A percentile compares a stretch with the other conserved stretches of the same genome.
These are phyloP conservation scores for Pelargonium myrrhifolium DNA, from an alignment of 441 rosid species.

Conservation along the genomic window DNA sequence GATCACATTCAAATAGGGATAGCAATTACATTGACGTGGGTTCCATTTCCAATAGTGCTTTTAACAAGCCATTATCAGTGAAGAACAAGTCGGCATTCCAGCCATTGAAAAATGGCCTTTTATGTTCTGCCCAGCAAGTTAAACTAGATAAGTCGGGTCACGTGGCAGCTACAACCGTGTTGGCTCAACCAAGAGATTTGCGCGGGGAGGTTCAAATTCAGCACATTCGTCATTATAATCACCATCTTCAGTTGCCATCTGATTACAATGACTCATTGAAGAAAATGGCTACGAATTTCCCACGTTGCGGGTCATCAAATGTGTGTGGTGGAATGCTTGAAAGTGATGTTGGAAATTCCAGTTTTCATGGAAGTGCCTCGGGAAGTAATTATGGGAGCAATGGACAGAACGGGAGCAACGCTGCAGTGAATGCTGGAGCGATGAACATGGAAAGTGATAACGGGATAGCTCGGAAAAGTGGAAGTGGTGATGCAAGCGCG, in stretches of 20 bases:
- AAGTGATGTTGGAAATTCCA: constrained; percentile 40
- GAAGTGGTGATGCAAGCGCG: constrained; percentile 30
- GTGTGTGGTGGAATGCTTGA: constrained; percentile 31
- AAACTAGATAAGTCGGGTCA: constrained; percentile 27
- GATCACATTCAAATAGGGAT: constrained; percentile 44
- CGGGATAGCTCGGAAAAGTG: constrained; percentile 36
- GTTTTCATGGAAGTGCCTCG: constrained; percentile 55
- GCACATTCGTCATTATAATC: constrained; percentile 24
- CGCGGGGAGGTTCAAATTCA: constrained; percentile 27
- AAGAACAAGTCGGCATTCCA: constrained; percentile 38
- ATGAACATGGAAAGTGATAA: constrained; percentile 41
- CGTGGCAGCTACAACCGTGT: constrained; percentile 14
- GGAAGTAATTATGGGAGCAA: constrained; percentile 65
- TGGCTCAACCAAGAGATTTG: constrained; percentile 21
- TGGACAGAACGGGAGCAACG: constrained; percentile 44
- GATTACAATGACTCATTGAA: constrained; percentile 30
- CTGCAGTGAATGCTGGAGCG: constrained; percentile 35
- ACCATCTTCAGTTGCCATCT: constrained; percentile 23
- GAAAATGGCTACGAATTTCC: constrained; percentile 27
- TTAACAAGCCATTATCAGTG: constrained; percentile 32
- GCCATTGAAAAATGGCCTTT: constrained; percentile 27
- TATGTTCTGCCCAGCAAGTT: constrained; percentile 21
- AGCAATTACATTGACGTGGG: constrained; percentile 48
- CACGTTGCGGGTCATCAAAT: constrained; percentile 52
- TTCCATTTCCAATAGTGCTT: constrained; percentile 25